Conservation (phyloP, 768 basidiomycete genomes). For the Leucocoprinus sp. region DNA sequence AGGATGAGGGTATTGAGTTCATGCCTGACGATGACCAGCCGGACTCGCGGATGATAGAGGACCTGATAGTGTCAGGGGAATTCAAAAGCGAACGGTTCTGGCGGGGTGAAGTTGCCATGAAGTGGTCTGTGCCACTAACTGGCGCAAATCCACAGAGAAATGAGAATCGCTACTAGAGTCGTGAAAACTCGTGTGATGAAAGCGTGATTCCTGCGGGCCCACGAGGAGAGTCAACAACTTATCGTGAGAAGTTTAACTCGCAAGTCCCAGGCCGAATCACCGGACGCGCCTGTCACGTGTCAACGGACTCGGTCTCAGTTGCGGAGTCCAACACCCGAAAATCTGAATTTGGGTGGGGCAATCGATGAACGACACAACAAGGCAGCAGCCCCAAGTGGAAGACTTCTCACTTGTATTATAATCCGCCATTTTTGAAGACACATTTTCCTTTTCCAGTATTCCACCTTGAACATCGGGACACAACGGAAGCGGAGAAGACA, state of each 20-base stretch:
- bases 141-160: conserved; percentile 1
- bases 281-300: conserved; percentile 34
- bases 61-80: conserved; percentile 56
- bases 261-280: conserved; percentile 7
- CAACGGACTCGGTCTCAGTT: conserved; percentile 16
- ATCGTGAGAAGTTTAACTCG: conserved; percentile 27
- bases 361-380: no score
- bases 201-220: conserved; percentile 12
- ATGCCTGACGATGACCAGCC: conserved; percentile 45
- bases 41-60: conserved; percentile 54
- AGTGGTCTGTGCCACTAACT: conserved; percentile 11
- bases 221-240: conserved; percentile 26
- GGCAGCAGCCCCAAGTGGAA: no score
- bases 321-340: no score
- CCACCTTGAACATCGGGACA: no score
- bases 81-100: conserved; percentile 56
- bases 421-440: no score
- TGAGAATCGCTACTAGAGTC: conserved; percentile 5
- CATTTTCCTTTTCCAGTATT: no score
- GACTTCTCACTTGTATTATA: no score
- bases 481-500: no score
- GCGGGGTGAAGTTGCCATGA: conserved; percentile 38
- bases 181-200: conserved; percentile 11
- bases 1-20: conserved; percentile 24
- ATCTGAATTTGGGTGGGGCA: no score